Conservation (phyloP, 192 early-diverging fungal genomes). For the Coemansia sp. region DNA sequence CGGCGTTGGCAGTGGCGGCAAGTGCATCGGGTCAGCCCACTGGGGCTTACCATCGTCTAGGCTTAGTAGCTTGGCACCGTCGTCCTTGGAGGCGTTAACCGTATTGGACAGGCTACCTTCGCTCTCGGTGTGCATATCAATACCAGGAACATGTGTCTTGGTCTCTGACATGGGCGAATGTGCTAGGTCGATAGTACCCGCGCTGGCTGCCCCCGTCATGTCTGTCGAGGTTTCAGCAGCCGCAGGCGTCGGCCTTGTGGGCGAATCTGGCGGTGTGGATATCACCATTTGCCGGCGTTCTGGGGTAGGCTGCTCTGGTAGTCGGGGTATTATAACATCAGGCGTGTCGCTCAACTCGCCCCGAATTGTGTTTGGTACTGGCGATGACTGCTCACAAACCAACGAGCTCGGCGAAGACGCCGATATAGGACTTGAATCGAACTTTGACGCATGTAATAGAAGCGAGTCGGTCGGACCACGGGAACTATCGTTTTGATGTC, state of each 20-base stretch:
- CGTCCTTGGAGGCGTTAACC: slow-evolving; percentile 1
- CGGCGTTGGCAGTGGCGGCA: not conserved
- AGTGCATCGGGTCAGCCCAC: not conserved
- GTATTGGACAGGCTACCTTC: not conserved
- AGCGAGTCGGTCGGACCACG: slow-evolving; percentile 21
- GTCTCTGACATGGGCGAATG: not conserved
- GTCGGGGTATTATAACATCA: not conserved
- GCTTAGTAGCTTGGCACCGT: not conserved
- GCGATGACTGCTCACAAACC: not conserved
- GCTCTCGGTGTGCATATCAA: not conserved
- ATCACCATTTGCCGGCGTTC: slow-evolving; percentile 7
- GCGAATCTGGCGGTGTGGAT: slow-evolving; percentile 35
- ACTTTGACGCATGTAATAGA: slow-evolving; percentile 14
- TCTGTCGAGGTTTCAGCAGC: slow-evolving; percentile 14
- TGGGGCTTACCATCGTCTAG: not conserved
- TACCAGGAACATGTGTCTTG: not conserved
- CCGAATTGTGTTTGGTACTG: not conserved
- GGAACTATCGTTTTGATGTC: not conserved
- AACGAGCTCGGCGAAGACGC: not conserved
- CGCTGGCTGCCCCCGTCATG: slow-evolving; percentile 5
- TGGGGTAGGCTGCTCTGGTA: not conserved
- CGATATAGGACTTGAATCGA: not conserved
- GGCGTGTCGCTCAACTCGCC: not conserved
- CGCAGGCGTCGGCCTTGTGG: not conserved
- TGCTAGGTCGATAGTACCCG: slow-evolving; percentile 2